Evolutionary conservation across 2,329 filamentous ascomycete species (phyloP), one percentile per base, ranked within the genome.

Genomic region (Chaetomium sp.): DNA sequence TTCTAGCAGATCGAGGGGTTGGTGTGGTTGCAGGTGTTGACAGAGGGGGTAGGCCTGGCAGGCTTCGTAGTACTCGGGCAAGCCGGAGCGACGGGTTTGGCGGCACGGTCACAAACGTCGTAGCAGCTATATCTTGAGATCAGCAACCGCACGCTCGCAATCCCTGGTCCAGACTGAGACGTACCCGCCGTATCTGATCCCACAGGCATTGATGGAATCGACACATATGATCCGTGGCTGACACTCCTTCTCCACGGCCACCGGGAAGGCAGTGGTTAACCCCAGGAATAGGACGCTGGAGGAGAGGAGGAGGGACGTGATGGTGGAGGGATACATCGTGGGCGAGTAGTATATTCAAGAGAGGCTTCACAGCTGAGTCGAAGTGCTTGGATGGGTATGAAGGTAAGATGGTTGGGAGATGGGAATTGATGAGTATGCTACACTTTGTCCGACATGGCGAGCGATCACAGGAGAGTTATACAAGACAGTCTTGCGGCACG

Each of bases 161-260:
- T 38, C 12, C 37, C 8, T 8, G 37, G 12, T 14, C 6, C 9
- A 12, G 7, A 43, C 32, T 6, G 12, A 12, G 12, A 12, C 52
- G 44, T 59, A 62, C 61, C 59, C 61, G 47, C 61, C 61, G 19
- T 59, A 61, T 56, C 41, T 62, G 35, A 62, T 44, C 1, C 61
- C 61, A 19, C 61, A 62, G 1, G 52, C 7, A 56, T 49, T 62
- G 48, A 62, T n/a, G 9, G 46, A 51, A 34, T 64, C 62, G 10
- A 61, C 51, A 33, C 62, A 64, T 52, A 62, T 56, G 12, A 48
- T 62, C 19, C 33, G 56, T 5, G 57, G 41, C 3, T 55, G 14
- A 42, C 58, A 58, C n/a, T 36, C 12, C 36, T 41, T 36, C 4
- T 52, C 40, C 11, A 5, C 47, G 4, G 34, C 50, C 33, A 56